Percentiles rank a stretch among this genome's conserved stretches.
Evolutionary conservation across 2,329 filamentous ascomycete species (phyloP).

Genomic region (Cryphonectria naterciae): DNA sequence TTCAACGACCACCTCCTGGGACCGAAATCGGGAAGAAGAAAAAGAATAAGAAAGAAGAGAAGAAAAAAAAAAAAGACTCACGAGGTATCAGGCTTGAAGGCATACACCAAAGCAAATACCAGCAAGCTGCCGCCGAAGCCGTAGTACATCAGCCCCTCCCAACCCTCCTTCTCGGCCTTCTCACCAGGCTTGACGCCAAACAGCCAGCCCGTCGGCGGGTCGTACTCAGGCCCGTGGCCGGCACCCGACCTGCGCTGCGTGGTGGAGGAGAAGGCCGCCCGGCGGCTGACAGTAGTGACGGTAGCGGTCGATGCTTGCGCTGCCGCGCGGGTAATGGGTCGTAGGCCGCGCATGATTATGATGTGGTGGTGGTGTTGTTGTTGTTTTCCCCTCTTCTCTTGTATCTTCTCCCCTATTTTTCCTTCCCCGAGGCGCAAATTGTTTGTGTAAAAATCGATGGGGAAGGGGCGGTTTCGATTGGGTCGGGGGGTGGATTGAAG

Average conservation of each 20-base stretch:
- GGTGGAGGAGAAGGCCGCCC: constrained; percentile 32
- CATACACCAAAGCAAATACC: constrained; percentile 78
- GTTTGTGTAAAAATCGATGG: background rate
- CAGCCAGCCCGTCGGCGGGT: constrained; percentile 88
- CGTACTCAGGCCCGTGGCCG: constrained; percentile 75
- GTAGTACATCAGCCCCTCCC: constrained; percentile 86
- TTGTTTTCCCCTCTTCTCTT: background rate
- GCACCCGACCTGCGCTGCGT: constrained; percentile 41
- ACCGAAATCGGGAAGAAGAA: constrained; percentile 16
- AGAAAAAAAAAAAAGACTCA: constrained; percentile 59
- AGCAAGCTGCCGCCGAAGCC: constrained; percentile 81
- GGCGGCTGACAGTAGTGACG: constrained; percentile 6
- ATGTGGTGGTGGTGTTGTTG: background rate
- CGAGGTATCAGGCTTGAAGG: constrained; percentile 98
- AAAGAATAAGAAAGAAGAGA: constrained; percentile 39
- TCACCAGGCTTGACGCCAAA: constrained; percentile 93
- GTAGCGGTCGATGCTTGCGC: constrained; percentile 18
- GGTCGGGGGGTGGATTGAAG: background rate
- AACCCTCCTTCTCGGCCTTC: constrained; percentile 94
- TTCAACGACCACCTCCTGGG: background rate
- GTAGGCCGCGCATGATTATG: constrained; percentile 23
- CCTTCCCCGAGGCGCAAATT: background rate
- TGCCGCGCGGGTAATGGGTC: constrained; percentile 22
- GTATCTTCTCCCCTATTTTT: background rate
- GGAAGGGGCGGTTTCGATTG: background rate